phyloP scores from a whole-genome alignment of 768 basidiomycete genomes.

The Lenzites betulinus region DNA sequence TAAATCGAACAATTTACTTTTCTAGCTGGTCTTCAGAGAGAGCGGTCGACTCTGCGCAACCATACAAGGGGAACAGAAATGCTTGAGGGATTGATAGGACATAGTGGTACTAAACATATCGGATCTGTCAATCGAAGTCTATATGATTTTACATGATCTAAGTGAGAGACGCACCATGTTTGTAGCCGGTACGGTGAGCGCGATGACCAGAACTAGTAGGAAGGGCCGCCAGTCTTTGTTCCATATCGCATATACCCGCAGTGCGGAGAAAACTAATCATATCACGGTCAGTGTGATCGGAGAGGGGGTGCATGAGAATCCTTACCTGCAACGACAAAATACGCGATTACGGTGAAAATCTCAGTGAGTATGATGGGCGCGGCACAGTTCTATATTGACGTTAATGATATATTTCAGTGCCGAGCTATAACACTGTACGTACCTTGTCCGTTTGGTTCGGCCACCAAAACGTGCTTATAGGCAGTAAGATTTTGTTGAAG shows the following conservation, averaged over 20 bases:
- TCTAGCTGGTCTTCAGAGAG: slow-evolving; percentile 1
- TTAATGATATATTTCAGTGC: not conserved
- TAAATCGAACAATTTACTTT: not conserved
- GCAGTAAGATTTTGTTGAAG: not conserved
- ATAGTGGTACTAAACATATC: not conserved
- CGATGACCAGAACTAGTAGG: not conserved
- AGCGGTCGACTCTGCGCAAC: not conserved
- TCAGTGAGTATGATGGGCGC: slow-evolving; percentile 9
- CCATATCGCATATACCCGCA: slow-evolving; percentile 17
- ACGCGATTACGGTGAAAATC: slow-evolving; percentile 6
- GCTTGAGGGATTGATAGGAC: slow-evolving; percentile 1
- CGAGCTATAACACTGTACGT: too few species aligned
- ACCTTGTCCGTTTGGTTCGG: slow-evolving; percentile 13
- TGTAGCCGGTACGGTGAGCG: slow-evolving; percentile 2
- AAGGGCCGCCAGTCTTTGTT: slow-evolving; percentile 12
- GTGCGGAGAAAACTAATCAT: slow-evolving; percentile 6
- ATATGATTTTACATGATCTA: not conserved
- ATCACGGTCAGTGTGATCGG: not conserved
- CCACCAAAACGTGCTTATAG: slow-evolving; percentile 13
- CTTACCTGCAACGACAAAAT: slow-evolving; percentile 8
- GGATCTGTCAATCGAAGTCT: not conserved
- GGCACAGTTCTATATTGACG: not conserved
- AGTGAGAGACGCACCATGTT: slow-evolving; percentile 6
- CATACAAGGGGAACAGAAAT: slow-evolving; percentile 3
- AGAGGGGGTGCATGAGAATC: too few species aligned